Evolutionary conservation across 2,329 filamentous ascomycete species (phyloP).

Genomic region (Emergomyces orientalis): DNA sequence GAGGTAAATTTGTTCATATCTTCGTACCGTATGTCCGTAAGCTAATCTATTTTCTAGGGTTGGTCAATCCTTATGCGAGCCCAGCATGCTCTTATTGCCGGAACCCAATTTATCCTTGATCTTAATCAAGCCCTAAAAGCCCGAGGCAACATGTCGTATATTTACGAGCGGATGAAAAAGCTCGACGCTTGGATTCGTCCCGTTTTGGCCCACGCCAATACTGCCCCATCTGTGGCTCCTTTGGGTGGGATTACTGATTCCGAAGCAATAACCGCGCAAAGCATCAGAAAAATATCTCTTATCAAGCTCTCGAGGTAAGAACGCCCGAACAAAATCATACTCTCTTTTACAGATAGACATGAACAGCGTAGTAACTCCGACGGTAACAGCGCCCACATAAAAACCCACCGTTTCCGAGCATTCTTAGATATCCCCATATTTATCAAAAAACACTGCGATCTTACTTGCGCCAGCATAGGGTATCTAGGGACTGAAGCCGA

Average conservation of each 20-base stretch:
- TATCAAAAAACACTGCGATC: slow-evolving; percentile 38
- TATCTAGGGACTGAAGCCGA: slow-evolving; percentile 10
- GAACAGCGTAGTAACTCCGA: background rate
- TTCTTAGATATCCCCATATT: slow-evolving; percentile 40
- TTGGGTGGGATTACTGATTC: slow-evolving; percentile 20
- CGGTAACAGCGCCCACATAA: slow-evolving; percentile 35
- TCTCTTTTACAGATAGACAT: slow-evolving; percentile 5
- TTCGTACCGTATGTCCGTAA: background rate
- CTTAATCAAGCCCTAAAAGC: slow-evolving; percentile 32
- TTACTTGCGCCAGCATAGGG: slow-evolving; percentile 19
- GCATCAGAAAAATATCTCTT: slow-evolving; percentile 34
- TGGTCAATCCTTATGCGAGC: slow-evolving; percentile 37
- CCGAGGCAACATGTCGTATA: slow-evolving; percentile 28
- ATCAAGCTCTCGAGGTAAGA: slow-evolving; percentile 38
- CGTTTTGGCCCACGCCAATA: slow-evolving; percentile 27
- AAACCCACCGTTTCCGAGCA: slow-evolving; percentile 38
- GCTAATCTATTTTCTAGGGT: slow-evolving; percentile 22
- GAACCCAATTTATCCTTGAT: slow-evolving; percentile 35
- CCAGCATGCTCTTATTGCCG: slow-evolving; percentile 35
- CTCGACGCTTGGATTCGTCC: slow-evolving; percentile 34
- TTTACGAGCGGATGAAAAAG: slow-evolving; percentile 36
- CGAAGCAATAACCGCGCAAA: slow-evolving; percentile 32
- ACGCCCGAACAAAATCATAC: background rate
- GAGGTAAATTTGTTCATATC: slow-evolving; percentile 24
- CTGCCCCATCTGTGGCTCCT: slow-evolving; percentile 19